Evolutionary conservation across 495 filamentous ascomycete species (phyloP).

Genomic region (Staphylotrichum longicolle): DNA sequence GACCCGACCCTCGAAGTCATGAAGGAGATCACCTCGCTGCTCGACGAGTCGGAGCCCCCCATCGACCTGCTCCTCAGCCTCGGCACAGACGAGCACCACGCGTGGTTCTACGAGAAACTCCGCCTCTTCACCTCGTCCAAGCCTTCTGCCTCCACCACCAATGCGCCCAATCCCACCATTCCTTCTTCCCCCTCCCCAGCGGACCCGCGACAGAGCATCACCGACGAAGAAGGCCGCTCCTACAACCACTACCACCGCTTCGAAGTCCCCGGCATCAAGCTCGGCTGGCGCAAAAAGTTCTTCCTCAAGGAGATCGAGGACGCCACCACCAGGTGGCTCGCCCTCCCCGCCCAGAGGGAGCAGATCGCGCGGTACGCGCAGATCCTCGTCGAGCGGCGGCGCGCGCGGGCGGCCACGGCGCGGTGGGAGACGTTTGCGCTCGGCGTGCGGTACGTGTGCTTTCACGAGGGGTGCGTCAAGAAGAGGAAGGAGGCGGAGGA

Average conservation of each 20-base stretch:
- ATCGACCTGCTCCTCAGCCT: slow-evolving; percentile 34
- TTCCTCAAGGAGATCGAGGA: slow-evolving; percentile 31
- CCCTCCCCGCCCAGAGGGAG: slow-evolving; percentile 14
- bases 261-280: slow-evolving; percentile 27
- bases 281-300: slow-evolving; percentile 28
- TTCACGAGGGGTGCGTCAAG: slow-evolving; percentile 24
- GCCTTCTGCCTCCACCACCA: neutral
- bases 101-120: slow-evolving; percentile 37
- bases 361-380: slow-evolving; percentile 24
- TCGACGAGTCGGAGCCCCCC: slow-evolving; percentile 23
- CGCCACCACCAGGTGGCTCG: slow-evolving; percentile 28
- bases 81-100: slow-evolving; percentile 36
- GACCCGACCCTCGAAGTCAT: slow-evolving; percentile 35
- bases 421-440: slow-evolving; percentile 37
- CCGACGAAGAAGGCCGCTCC: slow-evolving; percentile 21
- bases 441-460: slow-evolving; percentile 33
- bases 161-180: neutral
- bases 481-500: neutral
- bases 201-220: slow-evolving; percentile 13
- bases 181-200: neutral
- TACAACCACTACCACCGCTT: slow-evolving; percentile 35
- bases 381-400: slow-evolving; percentile 26
- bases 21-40: slow-evolving; percentile 30
- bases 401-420: slow-evolving; percentile 28
- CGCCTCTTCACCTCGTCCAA: neutral